Percentiles rank a stretch among this genome's conserved stretches.
phyloP scores from a whole-genome alignment of 164 flowering plant genomes.

The Sextonia rubra region DNA sequence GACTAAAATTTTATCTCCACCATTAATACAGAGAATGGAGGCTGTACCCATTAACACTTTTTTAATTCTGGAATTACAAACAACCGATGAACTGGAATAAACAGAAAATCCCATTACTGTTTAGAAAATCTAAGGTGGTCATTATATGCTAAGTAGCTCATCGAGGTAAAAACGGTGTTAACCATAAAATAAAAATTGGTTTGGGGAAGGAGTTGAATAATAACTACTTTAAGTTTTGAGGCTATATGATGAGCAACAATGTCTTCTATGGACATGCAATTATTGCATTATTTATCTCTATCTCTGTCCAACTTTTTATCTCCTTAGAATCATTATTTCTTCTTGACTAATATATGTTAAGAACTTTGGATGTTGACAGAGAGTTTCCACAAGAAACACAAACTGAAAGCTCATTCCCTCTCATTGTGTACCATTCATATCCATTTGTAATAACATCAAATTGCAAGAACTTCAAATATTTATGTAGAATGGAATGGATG shows the following conservation, averaged over 20 bases:
- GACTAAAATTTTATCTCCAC: neutral
- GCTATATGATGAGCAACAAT: neutral
- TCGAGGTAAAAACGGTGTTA: neutral
- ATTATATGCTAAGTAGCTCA: neutral
- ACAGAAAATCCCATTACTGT: too few species aligned
- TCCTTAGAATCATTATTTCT: too few species aligned
- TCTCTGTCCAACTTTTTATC: neutral
- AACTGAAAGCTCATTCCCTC: too few species aligned
- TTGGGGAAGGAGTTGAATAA: neutral
- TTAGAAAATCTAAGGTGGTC: neutral
- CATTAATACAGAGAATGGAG: neutral
- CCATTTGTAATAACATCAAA: too few species aligned
- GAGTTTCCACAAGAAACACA: too few species aligned
- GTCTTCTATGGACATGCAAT: neutral
- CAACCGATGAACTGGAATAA: neutral
- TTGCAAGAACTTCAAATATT: too few species aligned
- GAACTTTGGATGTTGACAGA: too few species aligned
- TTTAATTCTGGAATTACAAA: neutral
- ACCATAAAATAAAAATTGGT: neutral
- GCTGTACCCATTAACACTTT: neutral
- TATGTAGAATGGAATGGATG: too few species aligned
- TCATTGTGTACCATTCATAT: too few species aligned
- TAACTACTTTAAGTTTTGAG: neutral
- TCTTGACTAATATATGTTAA: too few species aligned
- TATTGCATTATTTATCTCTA: neutral